phyloP scores from a whole-genome alignment of 768 basidiomycete genomes.

The Panaeolus cyanescens region DNA sequence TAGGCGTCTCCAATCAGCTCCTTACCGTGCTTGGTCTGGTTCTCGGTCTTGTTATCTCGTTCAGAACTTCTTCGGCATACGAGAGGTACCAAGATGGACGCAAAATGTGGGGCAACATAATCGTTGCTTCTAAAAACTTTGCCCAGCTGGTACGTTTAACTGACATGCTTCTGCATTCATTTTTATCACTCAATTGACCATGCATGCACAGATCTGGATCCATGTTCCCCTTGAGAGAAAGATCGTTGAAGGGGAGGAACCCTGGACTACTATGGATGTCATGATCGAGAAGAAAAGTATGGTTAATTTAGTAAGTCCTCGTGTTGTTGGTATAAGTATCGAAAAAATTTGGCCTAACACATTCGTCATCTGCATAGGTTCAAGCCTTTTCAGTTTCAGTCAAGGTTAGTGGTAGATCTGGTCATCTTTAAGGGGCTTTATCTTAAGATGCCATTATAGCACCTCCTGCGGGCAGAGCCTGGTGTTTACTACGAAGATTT shows the following conservation, averaged over 20 bases:
- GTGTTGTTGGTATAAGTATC: neutral
- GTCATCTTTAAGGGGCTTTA: neutral
- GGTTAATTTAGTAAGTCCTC: conserved; percentile 59
- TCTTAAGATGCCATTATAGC: conserved; percentile 31
- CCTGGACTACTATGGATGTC: conserved; percentile 39
- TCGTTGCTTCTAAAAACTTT: conserved; percentile 56
- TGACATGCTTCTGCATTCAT: conserved; percentile 4
- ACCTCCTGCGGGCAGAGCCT: conserved; percentile 66
- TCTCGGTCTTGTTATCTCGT: conserved; percentile 70
- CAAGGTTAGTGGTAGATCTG: conserved; percentile 42
- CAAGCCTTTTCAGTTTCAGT: conserved; percentile 70
- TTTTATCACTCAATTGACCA: conserved; percentile 49
- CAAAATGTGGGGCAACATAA: conserved; percentile 70
- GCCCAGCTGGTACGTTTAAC: conserved; percentile 49
- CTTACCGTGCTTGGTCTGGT: conserved; percentile 76
- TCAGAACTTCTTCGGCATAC: conserved; percentile 73
- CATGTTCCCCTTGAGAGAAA: conserved; percentile 50
- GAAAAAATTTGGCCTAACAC: neutral
- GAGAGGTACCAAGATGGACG: conserved; percentile 71
- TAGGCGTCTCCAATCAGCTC: conserved; percentile 55
- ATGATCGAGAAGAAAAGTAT: conserved; percentile 76
- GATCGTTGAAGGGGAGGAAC: conserved; percentile 16
- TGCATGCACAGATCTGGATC: conserved; percentile 60
- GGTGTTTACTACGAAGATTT: conserved; percentile 77
- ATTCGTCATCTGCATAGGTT: conserved; percentile 37